These are phyloP conservation scores for Fusarium sororula DNA, from an alignment of 2,329 filamentous ascomycete genomes.

Conservation along the genomic window DNA sequence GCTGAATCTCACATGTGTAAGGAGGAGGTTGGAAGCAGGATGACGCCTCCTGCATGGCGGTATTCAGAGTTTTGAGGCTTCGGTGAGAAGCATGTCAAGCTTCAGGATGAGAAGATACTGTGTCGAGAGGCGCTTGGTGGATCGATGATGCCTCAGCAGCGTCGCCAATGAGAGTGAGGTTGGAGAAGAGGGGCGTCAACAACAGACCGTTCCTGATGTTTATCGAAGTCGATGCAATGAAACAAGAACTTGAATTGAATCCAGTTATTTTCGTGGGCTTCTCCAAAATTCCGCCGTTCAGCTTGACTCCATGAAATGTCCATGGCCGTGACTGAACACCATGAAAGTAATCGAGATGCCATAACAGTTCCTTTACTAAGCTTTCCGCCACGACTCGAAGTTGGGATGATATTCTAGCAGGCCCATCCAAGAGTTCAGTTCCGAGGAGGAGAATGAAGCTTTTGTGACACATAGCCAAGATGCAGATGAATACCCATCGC, in stretches of 20 bases:
- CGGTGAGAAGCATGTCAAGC: background rate
- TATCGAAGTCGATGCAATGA: background rate
- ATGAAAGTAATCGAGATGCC: background rate
- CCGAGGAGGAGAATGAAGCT: background rate
- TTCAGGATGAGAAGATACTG: background rate
- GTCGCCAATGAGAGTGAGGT: background rate
- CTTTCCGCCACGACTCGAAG: too few species aligned
- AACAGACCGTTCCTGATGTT: background rate
- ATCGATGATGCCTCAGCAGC: conserved; percentile 6
- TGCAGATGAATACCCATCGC: background rate
- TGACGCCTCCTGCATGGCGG: background rate
- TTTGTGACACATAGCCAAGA: background rate
- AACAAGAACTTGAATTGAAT: background rate
- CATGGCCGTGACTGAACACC: background rate
- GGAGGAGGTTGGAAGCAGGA: conserved; percentile 2
- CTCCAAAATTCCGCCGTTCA: background rate
- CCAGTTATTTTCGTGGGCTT: rapidly evolving
- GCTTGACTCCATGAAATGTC: background rate
- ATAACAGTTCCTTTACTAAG: too few species aligned
- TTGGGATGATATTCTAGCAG: background rate
- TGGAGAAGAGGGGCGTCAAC: background rate
- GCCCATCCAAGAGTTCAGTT: background rate
- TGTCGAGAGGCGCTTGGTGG: background rate
- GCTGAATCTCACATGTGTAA: background rate
- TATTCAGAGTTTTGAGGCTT: conserved; percentile 2